Conservation (phyloP, 257 asterid genomes). For the Gardenia jasminoides region DNA sequence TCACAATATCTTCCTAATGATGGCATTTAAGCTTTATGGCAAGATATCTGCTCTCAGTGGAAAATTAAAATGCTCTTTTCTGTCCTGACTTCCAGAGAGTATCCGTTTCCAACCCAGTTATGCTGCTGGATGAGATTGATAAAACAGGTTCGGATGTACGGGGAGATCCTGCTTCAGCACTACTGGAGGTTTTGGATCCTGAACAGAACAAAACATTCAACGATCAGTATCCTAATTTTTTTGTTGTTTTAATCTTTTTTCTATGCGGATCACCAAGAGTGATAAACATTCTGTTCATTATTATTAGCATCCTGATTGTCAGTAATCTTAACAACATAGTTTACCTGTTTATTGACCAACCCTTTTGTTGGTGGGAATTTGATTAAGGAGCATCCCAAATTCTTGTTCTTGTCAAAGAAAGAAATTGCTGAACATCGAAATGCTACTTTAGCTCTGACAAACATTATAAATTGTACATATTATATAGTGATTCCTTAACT, state of each 20-base stretch:
- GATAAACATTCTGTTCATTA: not conserved
- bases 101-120: slow-evolving; percentile 93
- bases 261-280: not conserved
- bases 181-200: slow-evolving; percentile 98
- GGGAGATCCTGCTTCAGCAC: slow-evolving; percentile 98
- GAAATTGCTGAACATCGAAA: slow-evolving; percentile 1
- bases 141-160: slow-evolving; percentile 98
- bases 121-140: slow-evolving; percentile 99
- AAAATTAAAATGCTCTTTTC: slow-evolving; percentile 19
- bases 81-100: slow-evolving; percentile 57
- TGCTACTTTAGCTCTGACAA: not conserved
- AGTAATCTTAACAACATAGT: not conserved
- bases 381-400: not conserved
- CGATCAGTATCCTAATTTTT: slow-evolving; percentile 87
- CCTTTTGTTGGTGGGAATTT: not conserved
- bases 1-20: not conserved
- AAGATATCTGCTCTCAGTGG: not conserved
- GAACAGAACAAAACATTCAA: slow-evolving; percentile 92
- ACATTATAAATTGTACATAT: not conserved
- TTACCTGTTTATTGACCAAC: not conserved
- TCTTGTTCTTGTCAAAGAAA: slow-evolving; percentile 3
- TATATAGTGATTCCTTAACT: slow-evolving; percentile 55
- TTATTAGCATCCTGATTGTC: slow-evolving; percentile 9
- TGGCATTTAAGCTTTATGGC: not conserved
- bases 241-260: not conserved